Evolutionary conservation across 208 protist genomes (phyloP), one percentile per base, ranked within the genome.

Genomic region (Strigomonas oncopelti): DNA sequence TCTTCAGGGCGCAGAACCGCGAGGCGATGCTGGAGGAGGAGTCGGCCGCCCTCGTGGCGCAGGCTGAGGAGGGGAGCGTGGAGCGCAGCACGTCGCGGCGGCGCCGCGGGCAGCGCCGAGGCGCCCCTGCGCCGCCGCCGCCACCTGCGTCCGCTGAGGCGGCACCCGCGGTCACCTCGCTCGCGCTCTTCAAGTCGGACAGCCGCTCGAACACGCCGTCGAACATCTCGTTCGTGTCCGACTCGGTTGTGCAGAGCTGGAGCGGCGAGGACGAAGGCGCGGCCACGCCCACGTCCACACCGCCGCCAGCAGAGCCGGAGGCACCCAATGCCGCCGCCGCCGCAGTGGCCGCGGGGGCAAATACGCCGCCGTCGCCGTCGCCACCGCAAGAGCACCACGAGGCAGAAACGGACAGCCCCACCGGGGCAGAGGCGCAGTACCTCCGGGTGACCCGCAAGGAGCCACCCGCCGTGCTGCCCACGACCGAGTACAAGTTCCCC

Each of bases 1-100:
- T 62, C 20, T 62, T 51, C 58, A 62, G 46, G 58, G 58, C 9
- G 58, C 31, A 62, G 58, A 62, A 62, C 31, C 24, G 58, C 8
- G 32, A 62, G 31, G 24, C 46, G 18, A 45, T 62, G 58, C 58
- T 18, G n/a, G 32, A 29, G 32, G 58, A 18, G 20, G 58, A 62
- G 34, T 3, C 34, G 34, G 34, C 34, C 7, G 34, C 34, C 7
- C 34, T 38, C 58, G 58, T 8, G n/a, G 5, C n/a, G 55, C 25
- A 24, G 16, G 32, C 14, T 1, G 32, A 29, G 7, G 55, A 34
- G 55, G 32, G 55, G 16, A 46, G 58, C 31, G 46, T 34, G 32
- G 58, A 45, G 58, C 28, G 34, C 31, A 34, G 58, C 27, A 62
- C 28, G 27, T 34, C 58, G 20, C 58, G 20, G 42, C 24, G 24